Percentiles rank a stretch among this genome's conserved stretches.
Evolutionary conservation across 1,284 basidiomycete species (phyloP).

Genomic region (Heliocybe sulcata): DNA sequence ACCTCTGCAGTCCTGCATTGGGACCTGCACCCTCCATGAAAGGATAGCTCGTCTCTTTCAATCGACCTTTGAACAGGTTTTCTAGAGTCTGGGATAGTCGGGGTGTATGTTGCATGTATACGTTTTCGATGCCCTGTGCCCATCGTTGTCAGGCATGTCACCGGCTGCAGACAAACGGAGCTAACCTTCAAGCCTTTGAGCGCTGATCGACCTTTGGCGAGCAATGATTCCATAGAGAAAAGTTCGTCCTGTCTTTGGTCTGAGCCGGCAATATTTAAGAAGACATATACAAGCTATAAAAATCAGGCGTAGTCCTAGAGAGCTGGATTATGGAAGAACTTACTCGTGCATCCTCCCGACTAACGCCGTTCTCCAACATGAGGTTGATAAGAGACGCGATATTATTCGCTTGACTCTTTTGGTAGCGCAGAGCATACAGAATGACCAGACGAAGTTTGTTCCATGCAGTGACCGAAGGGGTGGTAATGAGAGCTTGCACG

Average conservation of each 20-base stretch:
- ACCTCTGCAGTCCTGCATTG: constrained; percentile 68
- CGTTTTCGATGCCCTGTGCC: constrained; percentile 91
- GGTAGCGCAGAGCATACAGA: constrained; percentile 91
- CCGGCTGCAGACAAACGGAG: background rate
- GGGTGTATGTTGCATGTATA: constrained; percentile 97
- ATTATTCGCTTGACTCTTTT: constrained; percentile 83
- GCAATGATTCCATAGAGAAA: constrained; percentile 93
- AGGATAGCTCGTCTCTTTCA: constrained; percentile 88
- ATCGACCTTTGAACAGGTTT: constrained; percentile 77
- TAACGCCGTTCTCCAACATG: constrained; percentile 77
- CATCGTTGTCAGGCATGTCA: background rate
- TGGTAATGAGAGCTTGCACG: constrained; percentile 70
- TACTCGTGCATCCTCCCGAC: constrained; percentile 79
- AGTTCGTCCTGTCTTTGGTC: constrained; percentile 98
- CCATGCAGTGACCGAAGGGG: constrained; percentile 60
- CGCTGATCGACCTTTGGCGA: constrained; percentile 92
- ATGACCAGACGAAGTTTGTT: constrained; percentile 94
- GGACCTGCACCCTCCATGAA: constrained; percentile 71
- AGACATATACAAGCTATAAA: constrained; percentile 82
- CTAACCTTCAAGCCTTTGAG: constrained; percentile 89
- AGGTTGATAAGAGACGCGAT: constrained; percentile 82
- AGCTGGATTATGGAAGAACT: constrained; percentile 14
- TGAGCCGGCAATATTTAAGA: constrained; percentile 90
- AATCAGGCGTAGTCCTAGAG: constrained; percentile 1
- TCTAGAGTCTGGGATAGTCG: constrained; percentile 93